Conservation (phyloP, 2,329 filamentous ascomycete species). For the Diaporthe batatas region DNA sequence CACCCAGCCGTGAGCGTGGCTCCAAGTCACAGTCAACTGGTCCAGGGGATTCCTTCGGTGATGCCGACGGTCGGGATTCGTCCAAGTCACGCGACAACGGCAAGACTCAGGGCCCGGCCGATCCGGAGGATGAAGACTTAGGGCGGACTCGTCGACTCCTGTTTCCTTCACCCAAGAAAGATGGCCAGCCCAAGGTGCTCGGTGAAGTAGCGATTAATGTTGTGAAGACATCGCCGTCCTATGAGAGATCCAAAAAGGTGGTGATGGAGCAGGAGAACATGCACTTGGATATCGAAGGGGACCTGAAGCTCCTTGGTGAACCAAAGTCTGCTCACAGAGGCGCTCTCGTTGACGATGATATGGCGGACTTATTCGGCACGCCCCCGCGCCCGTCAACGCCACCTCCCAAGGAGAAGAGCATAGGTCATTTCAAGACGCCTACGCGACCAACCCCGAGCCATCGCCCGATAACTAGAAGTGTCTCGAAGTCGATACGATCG, state of each 20-base stretch:
- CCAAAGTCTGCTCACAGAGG: slow-evolving; percentile 50
- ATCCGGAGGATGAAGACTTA: slow-evolving; percentile 63
- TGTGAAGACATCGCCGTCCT: slow-evolving; percentile 58
- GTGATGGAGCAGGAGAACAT: slow-evolving; percentile 60
- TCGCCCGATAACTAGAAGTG: slow-evolving; percentile 72
- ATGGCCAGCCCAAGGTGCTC: slow-evolving; percentile 72
- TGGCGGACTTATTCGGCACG: slow-evolving; percentile 75
- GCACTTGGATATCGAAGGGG: background rate
- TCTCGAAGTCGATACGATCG: slow-evolving; percentile 68
- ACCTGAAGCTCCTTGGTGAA: slow-evolving; percentile 43
- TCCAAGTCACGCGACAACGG: slow-evolving; percentile 69
- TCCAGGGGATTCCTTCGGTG: slow-evolving; percentile 40
- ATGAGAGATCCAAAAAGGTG: slow-evolving; percentile 53
- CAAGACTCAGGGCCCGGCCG: slow-evolving; percentile 69
- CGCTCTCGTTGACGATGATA: slow-evolving; percentile 52
- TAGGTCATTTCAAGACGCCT: slow-evolving; percentile 71
- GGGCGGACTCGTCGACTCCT: slow-evolving; percentile 76
- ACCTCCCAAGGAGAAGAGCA: slow-evolving; percentile 62
- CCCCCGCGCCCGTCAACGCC: slow-evolving; percentile 66
- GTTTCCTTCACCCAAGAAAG: slow-evolving; percentile 82
- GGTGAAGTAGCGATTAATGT: slow-evolving; percentile 69
- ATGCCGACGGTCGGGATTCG: slow-evolving; percentile 56
- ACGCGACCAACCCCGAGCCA: slow-evolving; percentile 72
- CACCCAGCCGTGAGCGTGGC: slow-evolving; percentile 44
- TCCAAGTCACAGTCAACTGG: slow-evolving; percentile 46